Evolutionary conservation across 306 rosid genomes (phyloP), one percentile per base, ranked within the genome.

Genomic region (Sicyos baderoa): DNA sequence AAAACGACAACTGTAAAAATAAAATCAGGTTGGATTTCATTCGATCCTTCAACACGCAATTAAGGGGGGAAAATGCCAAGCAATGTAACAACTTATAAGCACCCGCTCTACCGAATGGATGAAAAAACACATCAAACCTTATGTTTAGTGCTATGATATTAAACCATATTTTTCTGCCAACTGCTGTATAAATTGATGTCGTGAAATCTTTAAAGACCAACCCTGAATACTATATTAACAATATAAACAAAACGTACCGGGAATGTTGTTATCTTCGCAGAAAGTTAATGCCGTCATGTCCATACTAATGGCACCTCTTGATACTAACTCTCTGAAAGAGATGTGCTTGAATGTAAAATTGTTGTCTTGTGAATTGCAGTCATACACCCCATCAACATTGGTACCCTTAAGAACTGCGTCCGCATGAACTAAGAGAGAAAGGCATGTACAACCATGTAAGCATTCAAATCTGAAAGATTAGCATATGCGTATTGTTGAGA

Each of bases 331-430:
- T 69, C 84, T 75, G 35, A 79, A 77, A 32, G 84, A 60, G 76
- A 83, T 79, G 80, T 79, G 84, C 80, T 83, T 80, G 54, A 83
- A 83, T 16, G 84, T 83, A 62, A 80, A 77, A 75, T 80, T 83
- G 74, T 78, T 83, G 76, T 83, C 84, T 68, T 77, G 84, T 52
- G 86, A 83, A 68, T 56, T 79, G 72, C 84, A 78, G 70, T 77
- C 86, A 70, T 83, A 83, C 57, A 83, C 84, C 51, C 86, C 86
- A 47, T 80, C 84, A 3, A 75, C 86, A 73, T 83, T 80, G 62
- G 86, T 79, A 63, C 84, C 86, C 67, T 83, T 83, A 42, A 83
- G 76, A 60, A 80, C 84, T 44, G 84, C 86, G 70, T 80, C 86
- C 12, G 84, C 86, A 58, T 83, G 82, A 73, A 83, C 86, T 79